Percentiles rank a stretch among this genome's conserved stretches.
phyloP scores from a whole-genome alignment of 306 rosid species.

The Purshia tridentata region DNA sequence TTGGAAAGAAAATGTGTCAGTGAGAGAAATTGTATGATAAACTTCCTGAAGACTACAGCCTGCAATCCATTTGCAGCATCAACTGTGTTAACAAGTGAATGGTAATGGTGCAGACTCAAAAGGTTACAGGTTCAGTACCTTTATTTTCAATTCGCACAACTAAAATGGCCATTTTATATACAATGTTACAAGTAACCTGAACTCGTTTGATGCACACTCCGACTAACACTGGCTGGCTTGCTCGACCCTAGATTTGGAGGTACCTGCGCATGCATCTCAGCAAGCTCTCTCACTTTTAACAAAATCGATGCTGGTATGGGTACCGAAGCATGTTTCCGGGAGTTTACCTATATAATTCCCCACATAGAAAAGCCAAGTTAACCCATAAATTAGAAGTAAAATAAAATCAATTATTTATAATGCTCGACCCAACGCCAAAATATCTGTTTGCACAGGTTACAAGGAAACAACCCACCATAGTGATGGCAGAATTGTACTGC shows the following conservation, averaged over 20 bases:
- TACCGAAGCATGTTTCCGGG: slow-evolving; percentile 70
- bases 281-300: slow-evolving; percentile 81
- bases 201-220: slow-evolving; percentile 41
- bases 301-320: slow-evolving; percentile 77
- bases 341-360: slow-evolving; percentile 48
- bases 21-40: not conserved
- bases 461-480: not conserved
- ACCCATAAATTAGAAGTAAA: not conserved
- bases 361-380: slow-evolving; percentile 1
- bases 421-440: not conserved
- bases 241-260: slow-evolving; percentile 56
- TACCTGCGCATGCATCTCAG: slow-evolving; percentile 71
- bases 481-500: not conserved
- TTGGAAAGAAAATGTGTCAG: not conserved
- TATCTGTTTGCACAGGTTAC: too few relatives aligned
- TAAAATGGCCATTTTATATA: slow-evolving; percentile 46
- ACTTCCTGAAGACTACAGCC: slow-evolving; percentile 22
- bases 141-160: slow-evolving; percentile 27
- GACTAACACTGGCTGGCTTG: slow-evolving; percentile 40
- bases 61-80: slow-evolving; percentile 33
- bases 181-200: slow-evolving; percentile 70
- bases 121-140: slow-evolving; percentile 27
- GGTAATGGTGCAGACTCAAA: not conserved
- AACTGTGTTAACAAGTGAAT: not conserved
- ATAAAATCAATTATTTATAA: not conserved